Conservation (phyloP, 257 asterid genomes). For the Echium plantagineum region DNA sequence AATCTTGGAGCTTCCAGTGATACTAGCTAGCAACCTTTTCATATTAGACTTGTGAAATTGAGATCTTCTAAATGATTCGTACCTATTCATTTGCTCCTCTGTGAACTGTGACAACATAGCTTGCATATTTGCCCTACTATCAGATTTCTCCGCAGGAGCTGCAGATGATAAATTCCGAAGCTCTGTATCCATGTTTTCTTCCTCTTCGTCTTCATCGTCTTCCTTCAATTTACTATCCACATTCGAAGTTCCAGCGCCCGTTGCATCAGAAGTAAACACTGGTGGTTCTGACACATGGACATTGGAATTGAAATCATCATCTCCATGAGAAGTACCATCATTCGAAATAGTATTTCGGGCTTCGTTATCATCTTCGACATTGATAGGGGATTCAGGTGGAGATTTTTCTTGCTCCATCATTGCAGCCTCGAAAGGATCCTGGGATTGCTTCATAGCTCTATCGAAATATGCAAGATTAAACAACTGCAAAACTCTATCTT, state of each 20-base stretch:
- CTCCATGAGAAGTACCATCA: conserved; percentile 20
- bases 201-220: conserved; percentile 92
- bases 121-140: conserved; percentile 83
- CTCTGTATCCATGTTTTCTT: conserved; percentile 84
- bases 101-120: conserved; percentile 67
- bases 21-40: conserved; percentile 57
- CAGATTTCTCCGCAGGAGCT: conserved; percentile 80
- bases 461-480: no score
- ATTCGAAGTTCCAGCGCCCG: conserved; percentile 28
- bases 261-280: conserved; percentile 21
- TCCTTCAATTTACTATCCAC: conserved; percentile 53
- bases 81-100: conserved; percentile 80
- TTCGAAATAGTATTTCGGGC: conserved; percentile 37
- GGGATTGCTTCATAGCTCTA: conserved; percentile 60
- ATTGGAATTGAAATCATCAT: conserved; percentile 23
- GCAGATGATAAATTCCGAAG: conserved; percentile 55
- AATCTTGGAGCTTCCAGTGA: conserved; percentile 74
- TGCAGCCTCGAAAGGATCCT: conserved; percentile 89
- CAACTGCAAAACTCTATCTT: not conserved
- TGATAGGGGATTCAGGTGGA: conserved; percentile 74
- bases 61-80: conserved; percentile 81
- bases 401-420: conserved; percentile 85
- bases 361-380: conserved; percentile 46
- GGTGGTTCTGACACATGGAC: conserved; percentile 32
- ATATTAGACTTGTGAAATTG: conserved; percentile 82